Base-by-base conservation (phyloP, 305 asterid species). In the Stenogyne calaminthoides region DNA sequence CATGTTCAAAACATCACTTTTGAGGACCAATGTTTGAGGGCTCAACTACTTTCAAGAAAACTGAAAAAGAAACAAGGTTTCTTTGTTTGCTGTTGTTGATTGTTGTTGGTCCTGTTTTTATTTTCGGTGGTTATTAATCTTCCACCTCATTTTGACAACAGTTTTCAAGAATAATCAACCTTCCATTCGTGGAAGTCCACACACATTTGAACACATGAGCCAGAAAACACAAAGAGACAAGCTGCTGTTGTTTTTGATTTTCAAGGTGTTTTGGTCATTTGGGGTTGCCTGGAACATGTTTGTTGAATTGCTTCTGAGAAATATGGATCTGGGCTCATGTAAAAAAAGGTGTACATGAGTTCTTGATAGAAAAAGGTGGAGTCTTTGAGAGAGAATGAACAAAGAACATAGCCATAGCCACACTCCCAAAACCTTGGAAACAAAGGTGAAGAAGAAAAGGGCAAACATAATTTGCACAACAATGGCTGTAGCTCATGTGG, bases 401-500 rank as follows among this genome's bases (percentile, higher is more conserved):
- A 84, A 80, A 76, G 88, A 82, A 76, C 71, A 86, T 7, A 79
- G 73, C 59, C 84, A 87, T 7, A 79, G 73, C 59, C 84, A 87
- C 83, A 83, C 84, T 83, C 85, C 82, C 71, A 87, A 85, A 82
- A 74, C 83, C 55, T 84, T 84, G 86, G 95, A 85, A 77, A 51
- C 80, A 22, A 83, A 77, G 40, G 72, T 82, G 60, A 88, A 83
- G 71, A 86, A 78, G 80, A 86, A 72, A 80, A 78, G 82, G 60
- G 58, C 75, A 25, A 80, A 79, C 69, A 83, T 72, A 70, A 85
- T 88, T 68, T 84, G 86, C 55, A 51, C 88, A 68, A 77, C 89
- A 78, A 94, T 91, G 99, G 88, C 99, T 51, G 98, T 91, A 52
- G 97, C 97, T 74, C 96, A 89, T 75, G 99, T 94, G 59, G 97